phyloP scores from a whole-genome alignment of 129 eudicot species.

The Daucus carota region DNA sequence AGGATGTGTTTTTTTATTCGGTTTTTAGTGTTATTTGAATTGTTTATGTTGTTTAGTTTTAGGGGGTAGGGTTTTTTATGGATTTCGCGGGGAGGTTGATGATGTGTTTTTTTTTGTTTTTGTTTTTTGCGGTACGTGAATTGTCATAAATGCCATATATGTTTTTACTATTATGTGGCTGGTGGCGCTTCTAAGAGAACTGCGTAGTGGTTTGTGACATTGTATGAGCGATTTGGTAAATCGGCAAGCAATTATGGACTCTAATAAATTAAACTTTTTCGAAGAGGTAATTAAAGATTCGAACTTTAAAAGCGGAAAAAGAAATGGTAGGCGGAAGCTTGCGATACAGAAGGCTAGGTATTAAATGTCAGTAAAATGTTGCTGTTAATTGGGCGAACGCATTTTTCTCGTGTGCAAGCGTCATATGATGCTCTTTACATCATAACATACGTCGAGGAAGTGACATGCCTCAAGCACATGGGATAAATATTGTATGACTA shows the following conservation, averaged over 20 bases:
- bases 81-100: background rate
- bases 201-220: background rate
- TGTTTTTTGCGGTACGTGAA: background rate
- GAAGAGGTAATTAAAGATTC: background rate
- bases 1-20: background rate
- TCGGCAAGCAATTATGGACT: background rate
- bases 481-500: background rate
- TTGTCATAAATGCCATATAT: background rate
- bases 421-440: too few species aligned
- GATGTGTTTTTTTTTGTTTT: background rate
- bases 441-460: background rate
- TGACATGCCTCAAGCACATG: background rate
- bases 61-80: slow-evolving; percentile 10
- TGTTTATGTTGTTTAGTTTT: too few species aligned
- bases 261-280: background rate
- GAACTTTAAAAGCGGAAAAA: too few species aligned
- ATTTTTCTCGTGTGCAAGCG: background rate
- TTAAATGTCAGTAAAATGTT: background rate
- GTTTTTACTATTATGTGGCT: too few species aligned
- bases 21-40: background rate
- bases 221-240: background rate
- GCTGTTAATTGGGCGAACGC: background rate
- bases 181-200: too few species aligned
- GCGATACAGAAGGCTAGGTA: background rate
- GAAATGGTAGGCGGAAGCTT: background rate